Conservation (phyloP, 140 eudicot species). For the Flaveria floridana region DNA sequence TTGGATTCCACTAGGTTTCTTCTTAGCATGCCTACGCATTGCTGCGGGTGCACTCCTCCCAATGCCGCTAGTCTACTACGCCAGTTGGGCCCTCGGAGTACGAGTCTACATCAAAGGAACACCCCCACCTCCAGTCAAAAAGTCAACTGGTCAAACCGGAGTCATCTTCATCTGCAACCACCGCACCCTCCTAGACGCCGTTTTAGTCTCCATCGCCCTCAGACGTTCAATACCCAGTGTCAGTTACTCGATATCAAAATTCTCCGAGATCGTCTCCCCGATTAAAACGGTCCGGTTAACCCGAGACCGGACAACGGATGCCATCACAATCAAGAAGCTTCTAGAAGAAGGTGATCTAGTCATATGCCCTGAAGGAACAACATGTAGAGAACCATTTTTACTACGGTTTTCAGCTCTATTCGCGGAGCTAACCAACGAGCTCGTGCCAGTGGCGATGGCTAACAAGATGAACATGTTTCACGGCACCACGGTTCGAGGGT, state of each 20-base stretch:
- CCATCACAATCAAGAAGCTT: conserved; percentile 50
- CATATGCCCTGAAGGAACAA: conserved; percentile 77
- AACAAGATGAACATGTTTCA: conserved; percentile 57
- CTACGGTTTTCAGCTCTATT: conserved; percentile 57
- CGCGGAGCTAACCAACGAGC: conserved; percentile 53
- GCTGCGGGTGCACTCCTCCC: conserved; percentile 48
- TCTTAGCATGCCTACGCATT: conserved; percentile 44
- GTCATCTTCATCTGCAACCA: conserved; percentile 48
- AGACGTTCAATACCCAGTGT: conserved; percentile 48
- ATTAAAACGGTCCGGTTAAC: conserved; percentile 45
- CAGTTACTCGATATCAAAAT: conserved; percentile 44
- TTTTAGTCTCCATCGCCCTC: conserved; percentile 45
- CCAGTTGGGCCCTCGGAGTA: conserved; percentile 44
- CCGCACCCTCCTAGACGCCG: conserved; percentile 44
- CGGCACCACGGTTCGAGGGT: conserved; percentile 67
- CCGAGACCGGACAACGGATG: conserved; percentile 37
- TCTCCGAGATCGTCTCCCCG: conserved; percentile 47
- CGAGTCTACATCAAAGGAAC: conserved; percentile 48
- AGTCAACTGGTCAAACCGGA: conserved; percentile 41
- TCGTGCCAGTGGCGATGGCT: conserved; percentile 60
- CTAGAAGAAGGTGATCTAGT: conserved; percentile 50
- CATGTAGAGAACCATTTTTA: conserved; percentile 69
- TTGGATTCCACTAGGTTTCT: conserved; percentile 49
- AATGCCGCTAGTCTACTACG: conserved; percentile 44
- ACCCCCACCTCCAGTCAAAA: conserved; percentile 45